Evolutionary conservation across 148 eudicot genomes (phyloP).

Genomic region (Camellia japonica): DNA sequence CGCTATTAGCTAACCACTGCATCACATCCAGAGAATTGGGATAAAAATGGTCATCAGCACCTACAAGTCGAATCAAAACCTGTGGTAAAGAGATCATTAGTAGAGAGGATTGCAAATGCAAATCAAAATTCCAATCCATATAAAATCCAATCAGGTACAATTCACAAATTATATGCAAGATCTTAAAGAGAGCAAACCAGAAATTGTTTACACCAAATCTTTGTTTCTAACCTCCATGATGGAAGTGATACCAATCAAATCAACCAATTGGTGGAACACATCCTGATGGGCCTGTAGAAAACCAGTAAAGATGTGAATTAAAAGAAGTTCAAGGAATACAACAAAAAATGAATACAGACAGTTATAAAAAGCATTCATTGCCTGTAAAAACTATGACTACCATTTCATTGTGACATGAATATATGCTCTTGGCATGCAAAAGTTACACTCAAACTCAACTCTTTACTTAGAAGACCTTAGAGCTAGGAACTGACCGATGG

Average conservation of each 20-base stretch:
- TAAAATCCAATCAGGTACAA: background rate
- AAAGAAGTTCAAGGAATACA: background rate
- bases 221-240: constrained; percentile 80
- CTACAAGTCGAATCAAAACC: constrained; percentile 96
- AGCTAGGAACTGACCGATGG: background rate
- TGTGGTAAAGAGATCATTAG: constrained; percentile 27
- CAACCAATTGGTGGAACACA: constrained; percentile 79
- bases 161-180: background rate
- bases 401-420: background rate
- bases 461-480: background rate
- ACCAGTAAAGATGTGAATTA: constrained; percentile 7
- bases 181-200: background rate
- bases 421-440: constrained; percentile 1
- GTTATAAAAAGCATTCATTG: background rate
- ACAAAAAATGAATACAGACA: background rate
- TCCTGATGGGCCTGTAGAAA: constrained; percentile 75
- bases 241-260: constrained; percentile 95
- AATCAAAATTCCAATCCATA: constrained; percentile 8
- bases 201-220: constrained; percentile 6
- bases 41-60: constrained; percentile 92
- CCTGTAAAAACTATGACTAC: background rate
- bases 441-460: background rate
- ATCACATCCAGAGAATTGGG: constrained; percentile 82
- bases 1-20: constrained; percentile 92
- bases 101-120: constrained; percentile 1